Base-by-base conservation (phyloP, 257 asterid genomes). In the Salvia rosmarinus region DNA sequence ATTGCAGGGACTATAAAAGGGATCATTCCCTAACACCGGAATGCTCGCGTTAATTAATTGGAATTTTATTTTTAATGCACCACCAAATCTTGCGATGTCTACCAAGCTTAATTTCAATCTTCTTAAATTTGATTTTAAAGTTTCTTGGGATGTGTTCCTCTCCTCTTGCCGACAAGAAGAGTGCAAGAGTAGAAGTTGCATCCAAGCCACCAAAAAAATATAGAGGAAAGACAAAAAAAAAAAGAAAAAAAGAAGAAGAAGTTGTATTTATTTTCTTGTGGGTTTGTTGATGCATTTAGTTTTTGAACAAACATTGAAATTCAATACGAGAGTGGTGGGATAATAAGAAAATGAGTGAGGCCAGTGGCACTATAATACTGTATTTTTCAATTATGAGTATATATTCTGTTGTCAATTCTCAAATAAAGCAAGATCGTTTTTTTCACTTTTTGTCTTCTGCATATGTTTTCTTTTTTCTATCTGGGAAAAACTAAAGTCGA, bases 1-100 rank as follows among this genome's bases (percentile, higher is more conserved):
- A 92, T 58, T 92, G 97, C 84, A 30, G 59, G 78, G 97, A 92
- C 77, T 17, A 57, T 64, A 92, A 85, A 70, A 88, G 96, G 82
- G 95, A 90, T 77, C 96, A 82, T 58, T 88, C 96, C 63, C 71
- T 70, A 7, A 92, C 97, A 47, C 97, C 98, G 0, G 97, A 92
- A 71, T 92, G 98, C 72, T 83, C 85, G 84, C 77, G 50, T 46
- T 86, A 55, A 80, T 49, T 85, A 50, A 78, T 71, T 44, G 6
- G 35, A 25, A 4, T 58, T 11, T 57, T 42, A 37, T 34, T 68
- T 16, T 21, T 7, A 64, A 4, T 9, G 58, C 58, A 19, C 30
- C 8, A 9, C 23, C 32, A 19, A 62, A 65, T 23, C 5, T 43
- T 34, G 64, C 21, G 13, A 54, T 54, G 14, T 25, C 16, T 47